These are phyloP conservation scores for Alnus rubra DNA, from an alignment of 306 rosid species.

Conservation along the genomic window DNA sequence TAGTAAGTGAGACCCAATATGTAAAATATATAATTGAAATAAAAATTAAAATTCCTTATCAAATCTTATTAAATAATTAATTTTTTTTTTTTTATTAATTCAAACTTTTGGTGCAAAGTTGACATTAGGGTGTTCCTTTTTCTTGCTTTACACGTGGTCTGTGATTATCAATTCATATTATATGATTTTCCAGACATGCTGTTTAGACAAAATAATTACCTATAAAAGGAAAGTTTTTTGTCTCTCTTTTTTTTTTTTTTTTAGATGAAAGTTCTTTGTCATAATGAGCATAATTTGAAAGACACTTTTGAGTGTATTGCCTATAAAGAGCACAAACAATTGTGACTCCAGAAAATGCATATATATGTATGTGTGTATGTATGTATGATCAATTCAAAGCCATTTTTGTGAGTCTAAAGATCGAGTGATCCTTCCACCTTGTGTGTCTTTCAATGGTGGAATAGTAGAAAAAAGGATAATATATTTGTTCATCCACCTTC, in stretches of 20 bases:
- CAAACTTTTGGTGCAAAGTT: background rate
- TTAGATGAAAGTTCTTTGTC: background rate
- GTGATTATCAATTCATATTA: background rate
- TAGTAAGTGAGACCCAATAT: too few relatives aligned
- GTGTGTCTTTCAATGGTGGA: slow-evolving; percentile 6
- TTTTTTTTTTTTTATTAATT: too few relatives aligned
- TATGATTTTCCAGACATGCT: too few relatives aligned
- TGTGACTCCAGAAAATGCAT: background rate
- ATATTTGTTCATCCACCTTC: slow-evolving; percentile 41
- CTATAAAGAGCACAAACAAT: slow-evolving; percentile 6
- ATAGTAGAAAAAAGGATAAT: slow-evolving; percentile 19
- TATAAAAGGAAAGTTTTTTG: background rate
- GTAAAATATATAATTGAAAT: too few relatives aligned
- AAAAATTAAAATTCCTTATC: too few relatives aligned
- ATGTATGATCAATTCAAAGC: slow-evolving; percentile 1
- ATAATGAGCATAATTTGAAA: slow-evolving; percentile 24
- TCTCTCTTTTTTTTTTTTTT: background rate
- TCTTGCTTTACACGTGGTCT: slow-evolving; percentile 8
- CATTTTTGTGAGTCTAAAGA: slow-evolving; percentile 18
- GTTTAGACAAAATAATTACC: too few relatives aligned
- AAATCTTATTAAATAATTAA: too few relatives aligned
- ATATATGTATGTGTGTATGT: background rate
- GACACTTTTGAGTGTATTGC: slow-evolving; percentile 23
- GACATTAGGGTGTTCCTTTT: slow-evolving; percentile 1
- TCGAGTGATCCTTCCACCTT: slow-evolving; percentile 30